Percentiles rank a stretch among this genome's conserved stretches.
These are phyloP conservation scores for Ramaria sp. DNA, from an alignment of 768 basidiomycete species.

Conservation along the genomic window DNA sequence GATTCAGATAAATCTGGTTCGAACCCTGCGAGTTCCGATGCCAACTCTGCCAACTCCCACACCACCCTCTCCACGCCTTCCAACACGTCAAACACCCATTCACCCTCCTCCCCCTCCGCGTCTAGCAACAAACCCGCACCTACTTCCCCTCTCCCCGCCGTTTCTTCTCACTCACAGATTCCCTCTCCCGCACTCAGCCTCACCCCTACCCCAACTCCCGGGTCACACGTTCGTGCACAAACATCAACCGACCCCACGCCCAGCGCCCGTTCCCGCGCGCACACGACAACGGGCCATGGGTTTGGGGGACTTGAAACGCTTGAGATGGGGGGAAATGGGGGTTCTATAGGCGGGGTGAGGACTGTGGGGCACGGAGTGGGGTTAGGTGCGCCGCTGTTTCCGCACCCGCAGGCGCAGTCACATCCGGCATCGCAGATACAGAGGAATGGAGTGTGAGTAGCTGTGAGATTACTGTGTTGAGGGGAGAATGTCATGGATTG, in stretches of 20 bases:
- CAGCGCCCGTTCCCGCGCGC: neutral
- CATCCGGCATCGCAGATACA: too few species aligned
- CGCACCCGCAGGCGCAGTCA: neutral
- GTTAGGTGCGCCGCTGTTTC: neutral
- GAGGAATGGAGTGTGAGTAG: too few species aligned
- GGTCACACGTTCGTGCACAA: neutral
- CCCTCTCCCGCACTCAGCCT: neutral
- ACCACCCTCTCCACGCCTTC: too few species aligned
- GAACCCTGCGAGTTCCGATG: too few species aligned
- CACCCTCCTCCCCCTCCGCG: conserved; percentile 11
- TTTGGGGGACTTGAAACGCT: neutral
- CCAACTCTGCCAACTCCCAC: too few species aligned
- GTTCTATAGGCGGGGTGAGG: too few species aligned
- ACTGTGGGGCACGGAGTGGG: neutral
- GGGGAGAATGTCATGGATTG: too few species aligned
- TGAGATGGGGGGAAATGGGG: too few species aligned
- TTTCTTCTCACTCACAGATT: conserved; percentile 9
- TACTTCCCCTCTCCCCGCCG: too few species aligned
- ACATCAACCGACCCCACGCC: neutral
- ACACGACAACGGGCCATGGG: neutral
- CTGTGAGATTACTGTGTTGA: too few species aligned
- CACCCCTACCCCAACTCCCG: neutral
- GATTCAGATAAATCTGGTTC: too few species aligned
- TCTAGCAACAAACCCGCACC: too few species aligned
- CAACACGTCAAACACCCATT: neutral